Base-by-base conservation (phyloP, 2,329 filamentous ascomycete species). In the Cladosporium sphaerospermum region DNA sequence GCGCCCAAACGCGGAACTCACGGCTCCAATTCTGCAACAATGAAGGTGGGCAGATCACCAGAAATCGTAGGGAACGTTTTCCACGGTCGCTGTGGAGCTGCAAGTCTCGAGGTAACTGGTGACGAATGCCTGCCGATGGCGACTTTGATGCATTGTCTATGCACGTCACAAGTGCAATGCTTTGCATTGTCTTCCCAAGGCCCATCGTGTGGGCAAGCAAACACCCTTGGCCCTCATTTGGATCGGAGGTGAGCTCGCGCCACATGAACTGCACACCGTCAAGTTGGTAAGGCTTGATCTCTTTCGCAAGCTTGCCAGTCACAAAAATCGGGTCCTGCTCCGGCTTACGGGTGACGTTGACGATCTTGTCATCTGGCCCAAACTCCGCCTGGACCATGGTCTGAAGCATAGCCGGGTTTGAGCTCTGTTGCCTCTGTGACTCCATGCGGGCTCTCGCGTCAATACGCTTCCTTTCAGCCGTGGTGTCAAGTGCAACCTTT, bases 171-270 rank as follows among this genome's bases (percentile, higher is more conserved):
- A 96, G 73, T 0, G 89, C 87, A 55, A 96, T 89, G 5, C 76
- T 78, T 71, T 96, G 90, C 84, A 95, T 89, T 0, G 90, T 95
- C 72, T 96, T 96, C 13, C 90, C 90, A 2, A 96, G 72, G 1
- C 91, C 91, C 90, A 96, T 96, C 0, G 88, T 89, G 67, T 96
- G 90, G 5, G 90, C 87, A 16, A 96, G 75, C 10, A 95, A 76
- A 64, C 88, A 95, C 2, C 90, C 90, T 67, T 90, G 84, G 14
- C 76, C 72, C 1, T 73, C 66, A 52, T 83, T 78, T 7, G 59
- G 58, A 4, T 61, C 62, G 32, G 78, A 76, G 5, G 92, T 80
- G 42, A 96, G 74, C 58, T 92, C 86, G 59, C 89, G 84, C 89
- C 91, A 96, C 75, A 96, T 80, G 69, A 96, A 96, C 9, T 85